Conservation (phyloP, 768 basidiomycete species). For the Nevesoporus exiguus region DNA sequence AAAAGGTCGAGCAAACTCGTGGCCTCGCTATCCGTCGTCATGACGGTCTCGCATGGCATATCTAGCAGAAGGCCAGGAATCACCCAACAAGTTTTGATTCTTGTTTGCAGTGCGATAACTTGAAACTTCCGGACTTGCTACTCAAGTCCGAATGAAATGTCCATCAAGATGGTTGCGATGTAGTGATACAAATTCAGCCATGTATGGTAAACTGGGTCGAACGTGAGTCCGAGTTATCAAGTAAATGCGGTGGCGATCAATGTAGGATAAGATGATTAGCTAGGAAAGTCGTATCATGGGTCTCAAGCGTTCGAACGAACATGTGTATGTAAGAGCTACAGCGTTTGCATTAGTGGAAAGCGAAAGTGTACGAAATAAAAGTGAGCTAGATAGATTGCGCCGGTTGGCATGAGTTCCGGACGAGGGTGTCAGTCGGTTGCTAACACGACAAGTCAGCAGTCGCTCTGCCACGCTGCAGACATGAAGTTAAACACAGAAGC, state of each 20-base stretch:
- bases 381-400: neutral
- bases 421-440: conserved; percentile 5
- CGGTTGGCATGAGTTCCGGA: neutral
- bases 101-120: neutral
- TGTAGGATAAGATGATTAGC: conserved; percentile 1
- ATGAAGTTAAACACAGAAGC: conserved; percentile 14
- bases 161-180: conserved; percentile 3
- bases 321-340: conserved; percentile 18
- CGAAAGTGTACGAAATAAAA: conserved; percentile 5
- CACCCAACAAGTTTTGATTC: neutral
- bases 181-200: conserved; percentile 13
- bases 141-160: neutral
- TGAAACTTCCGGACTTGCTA: neutral
- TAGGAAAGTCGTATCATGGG: neutral
- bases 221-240: neutral
- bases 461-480: conserved; percentile 20
- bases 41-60: conserved; percentile 9
- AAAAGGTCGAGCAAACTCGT: conserved; percentile 27
- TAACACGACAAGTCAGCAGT: conserved; percentile 15
- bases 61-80: neutral
- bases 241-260: neutral
- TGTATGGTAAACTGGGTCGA: neutral
- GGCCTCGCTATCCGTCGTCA: conserved; percentile 23
- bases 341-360: conserved; percentile 5
- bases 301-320: neutral